phyloP scores from a whole-genome alignment of 106 monocot species.

The Phalaenopsis equestris region DNA sequence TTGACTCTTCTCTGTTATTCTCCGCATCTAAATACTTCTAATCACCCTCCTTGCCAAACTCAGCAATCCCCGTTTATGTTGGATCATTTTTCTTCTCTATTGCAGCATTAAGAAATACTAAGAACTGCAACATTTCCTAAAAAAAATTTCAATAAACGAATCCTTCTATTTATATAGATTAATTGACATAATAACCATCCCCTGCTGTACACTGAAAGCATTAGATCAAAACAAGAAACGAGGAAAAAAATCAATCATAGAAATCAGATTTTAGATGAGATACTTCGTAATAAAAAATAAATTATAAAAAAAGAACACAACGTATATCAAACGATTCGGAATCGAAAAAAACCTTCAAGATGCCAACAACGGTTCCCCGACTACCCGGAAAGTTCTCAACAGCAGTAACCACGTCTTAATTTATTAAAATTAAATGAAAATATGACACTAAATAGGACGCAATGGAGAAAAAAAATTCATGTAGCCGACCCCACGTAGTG shows the following conservation, averaged over 20 bases:
- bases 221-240: neutral
- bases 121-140: neutral
- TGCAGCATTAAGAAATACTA: neutral
- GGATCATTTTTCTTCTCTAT: neutral
- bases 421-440: too few species aligned
- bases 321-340: neutral
- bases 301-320: neutral
- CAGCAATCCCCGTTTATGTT: too few species aligned
- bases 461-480: too few species aligned
- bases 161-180: neutral
- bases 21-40: too few species aligned
- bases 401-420: conserved; percentile 64
- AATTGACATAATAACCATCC: neutral
- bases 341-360: conserved; percentile 66
- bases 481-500: too few species aligned
- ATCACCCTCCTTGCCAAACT: too few species aligned
- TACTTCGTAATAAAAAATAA: neutral
- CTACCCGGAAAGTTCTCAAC: conserved; percentile 71
- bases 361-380: conserved; percentile 79
- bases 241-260: neutral
- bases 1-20: too few species aligned
- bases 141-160: neutral
- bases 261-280: neutral
- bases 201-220: neutral
- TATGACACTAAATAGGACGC: too few species aligned